These are phyloP conservation scores for Fusarium metavorans DNA, from an alignment of 2,329 filamentous ascomycete species.

Conservation along the genomic window DNA sequence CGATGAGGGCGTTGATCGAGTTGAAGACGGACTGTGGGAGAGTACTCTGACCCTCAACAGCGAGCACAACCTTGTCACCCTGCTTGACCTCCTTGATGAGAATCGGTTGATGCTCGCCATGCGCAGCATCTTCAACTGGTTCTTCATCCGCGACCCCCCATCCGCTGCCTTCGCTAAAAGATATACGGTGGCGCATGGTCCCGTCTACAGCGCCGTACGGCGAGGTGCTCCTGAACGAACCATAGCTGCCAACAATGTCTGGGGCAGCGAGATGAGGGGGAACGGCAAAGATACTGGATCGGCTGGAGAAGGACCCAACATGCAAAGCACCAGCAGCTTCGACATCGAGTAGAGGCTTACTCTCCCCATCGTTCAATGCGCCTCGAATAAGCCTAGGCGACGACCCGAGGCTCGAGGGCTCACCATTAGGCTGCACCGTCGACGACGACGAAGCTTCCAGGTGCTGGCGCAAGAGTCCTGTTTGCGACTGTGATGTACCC, in stretches of 20 bases:
- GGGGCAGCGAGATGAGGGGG: constrained; percentile 74
- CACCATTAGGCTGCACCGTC: constrained; percentile 31
- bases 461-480: constrained; percentile 65
- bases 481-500: constrained; percentile 47
- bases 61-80: constrained; percentile 84
- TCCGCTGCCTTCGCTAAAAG: constrained; percentile 57
- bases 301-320: constrained; percentile 45
- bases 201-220: constrained; percentile 66
- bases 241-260: constrained; percentile 79
- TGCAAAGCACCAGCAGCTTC: constrained; percentile 53
- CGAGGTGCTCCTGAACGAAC: constrained; percentile 59
- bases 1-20: constrained; percentile 92
- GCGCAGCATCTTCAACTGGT: constrained; percentile 51
- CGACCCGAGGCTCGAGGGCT: constrained; percentile 34
- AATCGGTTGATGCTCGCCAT: constrained; percentile 77
- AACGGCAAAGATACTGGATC: constrained; percentile 64
- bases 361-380: constrained; percentile 59
- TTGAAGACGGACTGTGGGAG: constrained; percentile 97
- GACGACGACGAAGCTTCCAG: constrained; percentile 56
- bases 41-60: constrained; percentile 93
- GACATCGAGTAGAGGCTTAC: constrained; percentile 59
- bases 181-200: constrained; percentile 53
- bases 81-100: constrained; percentile 92
- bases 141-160: constrained; percentile 52
- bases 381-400: constrained; percentile 20